A percentile compares a stretch with the other conserved stretches of the same genome.
Evolutionary conservation across 2,329 filamentous ascomycete genomes (phyloP).

Genomic region (Aureobasidium subglaciale): DNA sequence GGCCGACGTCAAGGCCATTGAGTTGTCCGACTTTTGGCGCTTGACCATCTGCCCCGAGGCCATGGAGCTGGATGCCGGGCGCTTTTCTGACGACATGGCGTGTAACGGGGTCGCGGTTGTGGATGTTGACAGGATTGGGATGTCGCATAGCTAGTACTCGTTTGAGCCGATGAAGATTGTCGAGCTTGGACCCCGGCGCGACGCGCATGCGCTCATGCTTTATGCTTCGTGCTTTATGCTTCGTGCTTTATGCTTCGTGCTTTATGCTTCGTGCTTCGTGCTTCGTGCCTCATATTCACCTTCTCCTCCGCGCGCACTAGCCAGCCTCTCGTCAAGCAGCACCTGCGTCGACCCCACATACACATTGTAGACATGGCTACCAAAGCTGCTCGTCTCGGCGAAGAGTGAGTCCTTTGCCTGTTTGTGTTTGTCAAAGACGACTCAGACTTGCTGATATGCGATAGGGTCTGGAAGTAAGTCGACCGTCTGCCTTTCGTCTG

Average conservation of each 20-base stretch:
- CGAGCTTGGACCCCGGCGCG: conserved; percentile 5
- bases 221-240: background rate
- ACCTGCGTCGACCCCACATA: background rate
- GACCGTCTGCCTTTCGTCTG: background rate
- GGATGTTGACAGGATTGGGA: background rate
- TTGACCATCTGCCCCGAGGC: conserved; percentile 78
- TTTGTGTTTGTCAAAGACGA: background rate
- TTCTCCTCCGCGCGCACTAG: background rate
- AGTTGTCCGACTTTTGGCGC: conserved; percentile 66
- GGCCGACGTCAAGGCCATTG: conserved; percentile 50
- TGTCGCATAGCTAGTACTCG: too few relatives aligned
- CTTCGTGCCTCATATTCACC: background rate
- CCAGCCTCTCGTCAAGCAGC: background rate
- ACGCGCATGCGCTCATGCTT: too few relatives aligned
- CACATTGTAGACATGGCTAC: conserved; percentile 43
- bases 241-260: background rate
- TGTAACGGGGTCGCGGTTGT: background rate
- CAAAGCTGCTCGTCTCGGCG: conserved; percentile 61
- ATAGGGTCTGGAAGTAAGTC: conserved; percentile 87
- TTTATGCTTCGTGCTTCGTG: background rate
- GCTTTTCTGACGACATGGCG: conserved; percentile 56
- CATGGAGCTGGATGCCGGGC: conserved; percentile 79
- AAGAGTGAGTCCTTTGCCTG: conserved; percentile 65
- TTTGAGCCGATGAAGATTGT: background rate
- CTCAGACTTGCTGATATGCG: conserved; percentile 27